These are phyloP conservation scores for Sindora glabra DNA, from an alignment of 306 rosid genomes.

Conservation along the genomic window DNA sequence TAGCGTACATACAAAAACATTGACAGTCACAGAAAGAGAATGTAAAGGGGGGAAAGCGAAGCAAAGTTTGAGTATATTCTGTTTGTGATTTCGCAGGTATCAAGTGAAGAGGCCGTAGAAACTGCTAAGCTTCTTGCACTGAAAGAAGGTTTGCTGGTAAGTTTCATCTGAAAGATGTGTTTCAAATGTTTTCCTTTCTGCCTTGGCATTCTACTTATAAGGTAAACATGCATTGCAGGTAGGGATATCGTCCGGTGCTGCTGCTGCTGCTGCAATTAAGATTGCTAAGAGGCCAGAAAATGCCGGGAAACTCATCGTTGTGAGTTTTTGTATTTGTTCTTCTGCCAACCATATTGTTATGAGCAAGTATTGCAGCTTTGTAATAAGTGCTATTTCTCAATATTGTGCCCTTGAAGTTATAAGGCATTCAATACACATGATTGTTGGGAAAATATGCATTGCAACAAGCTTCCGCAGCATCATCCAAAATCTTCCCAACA, in stretches of 20 bases:
- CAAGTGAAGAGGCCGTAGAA: slow-evolving; percentile 86
- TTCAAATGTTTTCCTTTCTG: background rate
- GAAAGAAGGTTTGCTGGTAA: slow-evolving; percentile 82
- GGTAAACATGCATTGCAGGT: slow-evolving; percentile 41
- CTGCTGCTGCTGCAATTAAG: slow-evolving; percentile 80
- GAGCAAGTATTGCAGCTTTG: background rate
- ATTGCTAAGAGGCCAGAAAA: slow-evolving; percentile 77
- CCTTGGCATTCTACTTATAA: background rate
- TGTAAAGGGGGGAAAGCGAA: background rate
- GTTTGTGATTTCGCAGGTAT: slow-evolving; percentile 53
- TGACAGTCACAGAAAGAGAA: background rate
- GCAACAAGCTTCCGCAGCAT: too few relatives aligned
- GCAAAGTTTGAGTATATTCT: too few relatives aligned
- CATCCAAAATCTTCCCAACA: too few relatives aligned
- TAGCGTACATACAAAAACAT: background rate
- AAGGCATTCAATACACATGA: too few relatives aligned
- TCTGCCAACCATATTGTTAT: too few relatives aligned
- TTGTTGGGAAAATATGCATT: too few relatives aligned
- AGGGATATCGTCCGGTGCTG: slow-evolving; percentile 97
- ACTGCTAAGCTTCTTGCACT: slow-evolving; percentile 80
- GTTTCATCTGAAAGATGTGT: slow-evolving; percentile 15
- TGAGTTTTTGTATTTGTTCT: slow-evolving; percentile 37
- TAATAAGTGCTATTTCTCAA: background rate
- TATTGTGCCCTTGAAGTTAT: background rate
- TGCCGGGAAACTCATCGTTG: slow-evolving; percentile 91